Evolutionary conservation across 169 alveolate species (phyloP).

Genomic region (Cryptosporidium parvum): DNA sequence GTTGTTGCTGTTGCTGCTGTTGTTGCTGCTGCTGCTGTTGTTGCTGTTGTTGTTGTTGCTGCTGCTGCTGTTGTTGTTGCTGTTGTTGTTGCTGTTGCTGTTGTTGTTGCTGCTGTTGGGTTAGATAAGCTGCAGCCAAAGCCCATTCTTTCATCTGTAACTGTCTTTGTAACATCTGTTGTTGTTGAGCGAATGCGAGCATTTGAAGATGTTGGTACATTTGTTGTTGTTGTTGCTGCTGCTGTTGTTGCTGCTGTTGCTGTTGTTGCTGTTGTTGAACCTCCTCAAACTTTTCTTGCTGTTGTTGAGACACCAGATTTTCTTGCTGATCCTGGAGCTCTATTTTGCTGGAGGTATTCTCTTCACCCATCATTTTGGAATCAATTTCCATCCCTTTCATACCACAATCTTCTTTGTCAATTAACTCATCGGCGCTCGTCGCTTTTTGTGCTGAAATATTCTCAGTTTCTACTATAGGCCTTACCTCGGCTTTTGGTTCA

Average conservation of each 20-base stretch:
- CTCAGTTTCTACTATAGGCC: neutral
- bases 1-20: no score
- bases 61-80: constrained; percentile 37
- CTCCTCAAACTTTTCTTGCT: neutral
- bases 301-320: neutral
- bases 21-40: no score
- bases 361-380: neutral
- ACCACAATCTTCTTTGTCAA: neutral
- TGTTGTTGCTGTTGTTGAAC: constrained; percentile 5
- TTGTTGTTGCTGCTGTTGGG: constrained; percentile 41
- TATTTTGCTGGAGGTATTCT: neutral
- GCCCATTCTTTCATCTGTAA: constrained; percentile 65
- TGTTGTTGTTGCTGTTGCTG: constrained; percentile 53
- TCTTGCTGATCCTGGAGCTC: neutral
- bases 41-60: neutral
- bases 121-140: constrained; percentile 19
- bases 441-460: neutral
- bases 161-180: constrained; percentile 63
- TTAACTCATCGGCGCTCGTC: neutral
- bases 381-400: neutral
- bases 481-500: neutral
- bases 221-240: constrained; percentile 22
- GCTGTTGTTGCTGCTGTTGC: neutral
- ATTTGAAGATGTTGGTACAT: constrained; percentile 41
- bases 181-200: constrained; percentile 50